Percentiles rank a stretch among this genome's conserved stretches.
Conservation (phyloP, 345 rosid genomes). For the Erysimum cheiranthoides region DNA sequence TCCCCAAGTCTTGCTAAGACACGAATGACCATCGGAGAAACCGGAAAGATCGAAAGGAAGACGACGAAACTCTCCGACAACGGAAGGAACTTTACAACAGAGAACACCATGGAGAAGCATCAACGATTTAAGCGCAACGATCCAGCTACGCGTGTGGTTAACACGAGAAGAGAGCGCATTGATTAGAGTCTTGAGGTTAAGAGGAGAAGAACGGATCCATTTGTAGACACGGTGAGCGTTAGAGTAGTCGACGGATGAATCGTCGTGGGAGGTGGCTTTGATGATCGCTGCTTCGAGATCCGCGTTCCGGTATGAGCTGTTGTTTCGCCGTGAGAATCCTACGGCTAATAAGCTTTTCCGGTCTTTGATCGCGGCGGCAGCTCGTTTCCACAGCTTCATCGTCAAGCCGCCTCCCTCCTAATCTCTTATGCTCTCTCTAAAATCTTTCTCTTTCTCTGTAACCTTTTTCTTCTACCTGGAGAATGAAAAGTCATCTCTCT, state of each 20-base stretch:
- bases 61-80: conserved; percentile 51
- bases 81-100: conserved; percentile 57
- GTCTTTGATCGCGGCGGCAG: conserved; percentile 78
- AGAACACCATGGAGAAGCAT: conserved; percentile 79
- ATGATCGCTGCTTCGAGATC: conserved; percentile 73
- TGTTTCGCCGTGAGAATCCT: conserved; percentile 41
- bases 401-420: background rate
- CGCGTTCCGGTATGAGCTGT: conserved; percentile 43
- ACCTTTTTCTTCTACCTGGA: conserved; percentile 1
- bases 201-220: conserved; percentile 69
- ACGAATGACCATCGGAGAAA: conserved; percentile 60
- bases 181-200: conserved; percentile 60
- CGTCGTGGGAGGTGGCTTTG: conserved; percentile 88
- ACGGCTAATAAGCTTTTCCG: conserved; percentile 61
- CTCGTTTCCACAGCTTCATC: conserved; percentile 75
- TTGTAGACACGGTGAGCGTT: conserved; percentile 66
- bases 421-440: background rate
- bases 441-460: conserved; percentile 10
- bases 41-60: conserved; percentile 74
- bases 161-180: conserved; percentile 58
- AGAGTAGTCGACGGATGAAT: conserved; percentile 57
- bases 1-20: conserved; percentile 55
- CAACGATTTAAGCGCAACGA: conserved; percentile 73
- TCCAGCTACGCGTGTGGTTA: conserved; percentile 69
- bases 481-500: conserved; percentile 21